phyloP scores from a whole-genome alignment of 306 rosid genomes.

The Argentina anserina region DNA sequence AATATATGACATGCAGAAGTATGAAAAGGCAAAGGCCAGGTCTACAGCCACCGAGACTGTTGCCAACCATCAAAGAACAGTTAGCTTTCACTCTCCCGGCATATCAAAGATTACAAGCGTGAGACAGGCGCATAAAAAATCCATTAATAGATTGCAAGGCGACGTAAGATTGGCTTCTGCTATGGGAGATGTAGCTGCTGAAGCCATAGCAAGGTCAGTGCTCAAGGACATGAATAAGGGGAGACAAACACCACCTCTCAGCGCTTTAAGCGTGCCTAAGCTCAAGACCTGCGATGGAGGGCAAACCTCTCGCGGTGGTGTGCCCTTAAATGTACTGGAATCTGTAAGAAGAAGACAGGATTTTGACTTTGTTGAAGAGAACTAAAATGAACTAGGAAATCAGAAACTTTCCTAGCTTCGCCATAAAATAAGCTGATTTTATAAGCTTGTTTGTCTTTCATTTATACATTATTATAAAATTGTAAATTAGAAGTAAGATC shows the following conservation, averaged over 20 bases:
- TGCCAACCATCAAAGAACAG: conserved; percentile 41
- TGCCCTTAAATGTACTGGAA: conserved; percentile 40
- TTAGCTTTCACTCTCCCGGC: conserved; percentile 32
- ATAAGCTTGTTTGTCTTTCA: not conserved
- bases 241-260: conserved; percentile 52
- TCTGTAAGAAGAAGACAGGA: conserved; percentile 62
- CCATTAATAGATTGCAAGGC: conserved; percentile 17
- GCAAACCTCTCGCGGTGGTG: conserved; percentile 23
- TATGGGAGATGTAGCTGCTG: conserved; percentile 77
- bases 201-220: conserved; percentile 73
- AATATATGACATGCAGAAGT: conserved; percentile 75
- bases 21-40: conserved; percentile 66
- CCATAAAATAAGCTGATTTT: not conserved
- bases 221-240: conserved; percentile 78
- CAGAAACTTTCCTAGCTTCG: not conserved
- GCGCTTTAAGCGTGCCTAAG: conserved; percentile 57
- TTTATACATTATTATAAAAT: not conserved
- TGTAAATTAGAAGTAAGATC: not conserved
- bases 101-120: conserved; percentile 23
- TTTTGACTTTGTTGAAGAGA: conserved; percentile 74
- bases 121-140: conserved; percentile 25
- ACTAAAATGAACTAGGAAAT: conserved; percentile 8
- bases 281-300: conserved; percentile 47
- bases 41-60: conserved; percentile 55
- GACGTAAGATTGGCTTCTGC: conserved; percentile 66